Percentiles rank a stretch among this genome's conserved stretches.
These are phyloP conservation scores for Botryotinia narcissicola DNA, from an alignment of 2,329 filamentous ascomycete genomes.

Conservation along the genomic window DNA sequence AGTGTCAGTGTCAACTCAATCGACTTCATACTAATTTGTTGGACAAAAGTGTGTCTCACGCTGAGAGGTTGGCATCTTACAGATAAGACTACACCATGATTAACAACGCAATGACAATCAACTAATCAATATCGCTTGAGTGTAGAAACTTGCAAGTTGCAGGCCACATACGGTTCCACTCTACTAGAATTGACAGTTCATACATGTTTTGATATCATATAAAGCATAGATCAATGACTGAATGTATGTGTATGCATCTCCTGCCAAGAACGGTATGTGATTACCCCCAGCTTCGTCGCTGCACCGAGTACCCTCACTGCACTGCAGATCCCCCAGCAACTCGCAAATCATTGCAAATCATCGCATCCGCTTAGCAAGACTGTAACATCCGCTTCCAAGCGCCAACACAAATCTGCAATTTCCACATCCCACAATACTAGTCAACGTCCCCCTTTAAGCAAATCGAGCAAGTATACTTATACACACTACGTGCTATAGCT, in stretches of 20 bases:
- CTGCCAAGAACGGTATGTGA: not conserved
- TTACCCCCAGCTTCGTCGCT: conserved; percentile 1
- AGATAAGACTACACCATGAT: not conserved
- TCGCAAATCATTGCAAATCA: not conserved
- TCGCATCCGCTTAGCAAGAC: not conserved
- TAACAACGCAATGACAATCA: not conserved
- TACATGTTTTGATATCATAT: not conserved
- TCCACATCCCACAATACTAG: not conserved
- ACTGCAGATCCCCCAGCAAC: not conserved
- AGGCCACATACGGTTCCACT: not conserved
- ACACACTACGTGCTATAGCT: not conserved
- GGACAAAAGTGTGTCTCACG: conserved; percentile 7
- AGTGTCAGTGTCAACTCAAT: not conserved
- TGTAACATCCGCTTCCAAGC: not conserved
- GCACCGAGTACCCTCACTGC: not conserved
- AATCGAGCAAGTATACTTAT: not conserved
- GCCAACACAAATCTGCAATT: not conserved
- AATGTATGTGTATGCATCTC: not conserved
- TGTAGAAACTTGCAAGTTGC: not conserved
- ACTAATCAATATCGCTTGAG: not conserved
- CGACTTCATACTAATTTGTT: not conserved
- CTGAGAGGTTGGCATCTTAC: not conserved
- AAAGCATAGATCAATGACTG: not conserved
- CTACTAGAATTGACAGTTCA: conserved; percentile 7
- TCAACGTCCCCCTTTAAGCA: not conserved